A percentile compares a stretch with the other conserved stretches of the same genome.
Conservation (phyloP, 1,139 yeast genomes). For the Spencermartinsiella ligniputridi region DNA sequence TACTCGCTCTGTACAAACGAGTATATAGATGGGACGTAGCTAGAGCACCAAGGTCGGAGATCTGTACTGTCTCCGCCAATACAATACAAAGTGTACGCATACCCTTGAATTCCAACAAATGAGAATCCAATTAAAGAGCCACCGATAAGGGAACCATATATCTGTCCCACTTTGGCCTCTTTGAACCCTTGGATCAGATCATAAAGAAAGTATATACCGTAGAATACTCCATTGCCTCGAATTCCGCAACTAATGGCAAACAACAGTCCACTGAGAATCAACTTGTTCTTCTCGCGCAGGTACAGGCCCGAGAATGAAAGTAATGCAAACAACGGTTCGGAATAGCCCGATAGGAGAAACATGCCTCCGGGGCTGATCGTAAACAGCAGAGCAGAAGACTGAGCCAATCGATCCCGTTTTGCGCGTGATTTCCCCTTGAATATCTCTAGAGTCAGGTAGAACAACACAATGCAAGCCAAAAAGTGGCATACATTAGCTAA, state of each 20-base stretch:
- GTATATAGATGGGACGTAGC: conserved; percentile 56
- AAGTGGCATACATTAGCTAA: conserved; percentile 54
- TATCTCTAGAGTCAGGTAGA: conserved; percentile 40
- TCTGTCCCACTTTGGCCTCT: background rate
- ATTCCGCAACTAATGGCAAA: conserved; percentile 57
- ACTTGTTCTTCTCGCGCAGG: conserved; percentile 37
- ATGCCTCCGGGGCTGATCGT: conserved; percentile 75
- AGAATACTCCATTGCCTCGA: conserved; percentile 69
- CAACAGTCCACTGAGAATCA: conserved; percentile 53
- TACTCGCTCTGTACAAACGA: conserved; percentile 73
- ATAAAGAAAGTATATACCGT: conserved; percentile 62
- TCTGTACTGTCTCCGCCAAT: conserved; percentile 46
- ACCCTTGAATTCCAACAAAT: conserved; percentile 45
- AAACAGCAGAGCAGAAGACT: conserved; percentile 45
- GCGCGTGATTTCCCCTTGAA: conserved; percentile 12
- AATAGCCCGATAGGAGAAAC: conserved; percentile 68
- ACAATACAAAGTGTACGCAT: conserved; percentile 60
- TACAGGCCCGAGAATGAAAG: conserved; percentile 57
- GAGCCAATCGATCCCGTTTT: conserved; percentile 31
- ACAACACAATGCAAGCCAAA: conserved; percentile 47
- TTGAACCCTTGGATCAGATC: conserved; percentile 38
- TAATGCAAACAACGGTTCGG: conserved; percentile 73
- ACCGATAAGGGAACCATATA: conserved; percentile 35
- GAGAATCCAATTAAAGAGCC: conserved; percentile 52
- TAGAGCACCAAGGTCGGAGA: conserved; percentile 61